A percentile compares a stretch with the other conserved stretches of the same genome.
Conservation (phyloP, 2,329 filamentous ascomycete species). For the Fusarium vanettenii region DNA sequence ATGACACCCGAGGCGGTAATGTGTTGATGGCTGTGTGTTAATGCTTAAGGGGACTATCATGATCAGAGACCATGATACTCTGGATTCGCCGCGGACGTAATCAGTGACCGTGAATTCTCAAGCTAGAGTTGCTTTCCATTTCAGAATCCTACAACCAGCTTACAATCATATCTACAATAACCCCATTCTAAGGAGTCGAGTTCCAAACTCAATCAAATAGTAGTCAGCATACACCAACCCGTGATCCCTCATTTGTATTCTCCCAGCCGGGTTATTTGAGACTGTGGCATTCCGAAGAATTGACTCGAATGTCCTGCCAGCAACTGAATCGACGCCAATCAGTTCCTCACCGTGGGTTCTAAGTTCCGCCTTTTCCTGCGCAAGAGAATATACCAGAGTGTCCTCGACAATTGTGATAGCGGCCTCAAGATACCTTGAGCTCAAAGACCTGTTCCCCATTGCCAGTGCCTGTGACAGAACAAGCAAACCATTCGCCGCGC, state of each 20-base stretch:
- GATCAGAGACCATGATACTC: neutral
- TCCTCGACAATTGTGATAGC: neutral
- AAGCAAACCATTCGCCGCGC: neutral
- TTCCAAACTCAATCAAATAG: conserved; percentile 52
- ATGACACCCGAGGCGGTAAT: neutral
- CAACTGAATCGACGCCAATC: conserved; percentile 15
- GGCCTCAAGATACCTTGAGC: neutral
- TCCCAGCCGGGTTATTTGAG: neutral
- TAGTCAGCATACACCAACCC: conserved; percentile 63
- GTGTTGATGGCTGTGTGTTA: neutral
- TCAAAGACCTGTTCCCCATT: neutral
- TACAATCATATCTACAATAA: neutral
- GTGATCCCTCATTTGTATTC: conserved; percentile 44
- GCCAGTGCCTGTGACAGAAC: neutral
- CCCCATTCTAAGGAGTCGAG: conserved; percentile 18
- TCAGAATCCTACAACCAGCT: neutral
- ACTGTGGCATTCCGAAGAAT: neutral
- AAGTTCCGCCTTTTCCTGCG: neutral
- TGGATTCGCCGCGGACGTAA: neutral
- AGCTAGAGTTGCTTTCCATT: neutral
- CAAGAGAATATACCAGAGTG: neutral
- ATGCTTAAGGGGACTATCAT: neutral
- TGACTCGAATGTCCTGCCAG: neutral
- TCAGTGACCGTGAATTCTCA: neutral
- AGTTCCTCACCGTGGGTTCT: conserved; percentile 4